These are phyloP conservation scores for Rhodotorula paludigena DNA, from an alignment of 768 basidiomycete species.

Conservation along the genomic window DNA sequence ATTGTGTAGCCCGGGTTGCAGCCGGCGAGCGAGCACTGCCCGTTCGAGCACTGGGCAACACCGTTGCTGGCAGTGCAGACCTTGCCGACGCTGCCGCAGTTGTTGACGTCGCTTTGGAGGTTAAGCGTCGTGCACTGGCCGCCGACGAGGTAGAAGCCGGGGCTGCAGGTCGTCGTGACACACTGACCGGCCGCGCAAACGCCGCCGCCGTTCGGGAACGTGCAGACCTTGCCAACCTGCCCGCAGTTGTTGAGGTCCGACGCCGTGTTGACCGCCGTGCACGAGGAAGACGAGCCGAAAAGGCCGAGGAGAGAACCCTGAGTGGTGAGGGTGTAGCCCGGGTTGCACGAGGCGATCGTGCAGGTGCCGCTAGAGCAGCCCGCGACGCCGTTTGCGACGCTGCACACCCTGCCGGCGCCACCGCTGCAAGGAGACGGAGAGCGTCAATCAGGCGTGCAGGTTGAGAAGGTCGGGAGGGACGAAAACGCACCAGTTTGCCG, in stretches of 20 bases:
- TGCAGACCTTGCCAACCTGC: slow-evolving; percentile 1
- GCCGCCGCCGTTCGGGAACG: slow-evolving; percentile 11
- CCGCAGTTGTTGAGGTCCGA: slow-evolving; percentile 5
- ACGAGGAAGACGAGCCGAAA: not conserved
- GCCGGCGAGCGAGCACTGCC: not conserved
- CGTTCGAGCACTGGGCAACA: not conserved
- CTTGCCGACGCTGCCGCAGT: slow-evolving; percentile 19
- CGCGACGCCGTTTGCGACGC: slow-evolving; percentile 5
- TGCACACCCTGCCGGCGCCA: slow-evolving; percentile 4
- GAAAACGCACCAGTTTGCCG: slow-evolving; percentile 6
- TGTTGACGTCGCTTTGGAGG: slow-evolving; percentile 8
- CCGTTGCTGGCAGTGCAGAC: slow-evolving; percentile 15
- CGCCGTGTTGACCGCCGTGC: not conserved
- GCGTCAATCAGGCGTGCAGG: too few species aligned
- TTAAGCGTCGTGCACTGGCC: slow-evolving; percentile 14
- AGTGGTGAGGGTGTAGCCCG: slow-evolving; percentile 3
- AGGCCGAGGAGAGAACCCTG: not conserved
- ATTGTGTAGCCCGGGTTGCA: slow-evolving; percentile 10
- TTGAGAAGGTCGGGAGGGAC: not conserved
- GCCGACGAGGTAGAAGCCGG: slow-evolving; percentile 12
- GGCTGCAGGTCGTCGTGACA: not conserved
- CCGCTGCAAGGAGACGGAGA: not conserved
- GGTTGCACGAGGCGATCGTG: not conserved
- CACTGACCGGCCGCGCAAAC: not conserved
- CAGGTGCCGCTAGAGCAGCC: not conserved